Evolutionary conservation across 768 basidiomycete species (phyloP), one percentile per base, ranked within the genome.

Genomic region (Pleurotus citrinopileatus): DNA sequence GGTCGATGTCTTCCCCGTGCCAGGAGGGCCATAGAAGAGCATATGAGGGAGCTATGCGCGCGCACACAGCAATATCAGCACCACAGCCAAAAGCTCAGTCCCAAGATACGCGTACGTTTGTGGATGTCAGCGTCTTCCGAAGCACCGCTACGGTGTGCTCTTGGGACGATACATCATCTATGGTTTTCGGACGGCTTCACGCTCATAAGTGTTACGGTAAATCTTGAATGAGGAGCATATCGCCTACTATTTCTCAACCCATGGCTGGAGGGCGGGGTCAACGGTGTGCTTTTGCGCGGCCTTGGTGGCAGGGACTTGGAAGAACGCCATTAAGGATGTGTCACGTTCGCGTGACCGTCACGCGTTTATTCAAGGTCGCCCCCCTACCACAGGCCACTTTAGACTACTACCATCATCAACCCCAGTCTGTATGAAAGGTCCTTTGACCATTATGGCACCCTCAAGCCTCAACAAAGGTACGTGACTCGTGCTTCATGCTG

Each of bases 1-100:
- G 1, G 97, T 98, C 37, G 93, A 96, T 10, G 97, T 99, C 70
- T 99, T 99, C 37, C 97, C 97, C 10, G 96, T 98, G 27, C 97
- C 97, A 13, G 97, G 97, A 26, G 97, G 97, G 1, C 97, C 97
- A 61, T 99, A 99, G 76, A 99, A 99, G 43, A 99, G 76, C 95
- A 98, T 98, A 65, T 99, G 97, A 4, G 97, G 96, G 48, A 99
- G 79, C 97, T 99, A 65, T 8, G 32, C n/a, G 44, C 10, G 43
- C n/a, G n/a, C n/a, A n/a, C n/a, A n/a, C n/a, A n/a, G n/a, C n/a
- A n/a, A n/a, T 20, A 26, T 32, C 3, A 27, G 13, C 28, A 17
- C 22, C 7, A 34, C 19, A 43, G n/a, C 5, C n/a, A 20, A 12
- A 40, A 26, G 2, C 4, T 7, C 9, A n/a, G 15, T 29, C 22